Evolutionary conservation across 164 flowering plant genomes (phyloP), one percentile per base, ranked within the genome.

Genomic region (Liquidambar formosana): DNA sequence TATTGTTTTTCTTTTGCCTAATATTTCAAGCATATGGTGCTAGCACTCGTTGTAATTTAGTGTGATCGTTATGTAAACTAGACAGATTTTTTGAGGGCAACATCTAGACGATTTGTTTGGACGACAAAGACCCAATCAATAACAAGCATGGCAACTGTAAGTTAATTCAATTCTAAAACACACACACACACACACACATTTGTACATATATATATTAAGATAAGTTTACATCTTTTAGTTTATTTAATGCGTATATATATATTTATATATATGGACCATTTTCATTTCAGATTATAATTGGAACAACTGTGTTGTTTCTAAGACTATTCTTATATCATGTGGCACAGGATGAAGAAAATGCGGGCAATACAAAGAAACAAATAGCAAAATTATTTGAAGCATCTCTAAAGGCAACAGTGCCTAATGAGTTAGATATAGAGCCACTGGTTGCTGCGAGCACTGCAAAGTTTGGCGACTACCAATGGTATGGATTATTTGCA

Each of bases 381-480:
- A 15, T 96, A 26, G 82, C 86, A 10, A 82, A 82, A 58, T 57
- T 96, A 60, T 86, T 91, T 76, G 86, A 86, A 65, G 75, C 15
- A 4, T 85, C 99, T 3, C 84, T 96, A 43, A 77, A 64, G 73
- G 41, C 59, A 16, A 83, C 93, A 2, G 78, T 89, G 38, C 97
- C 98, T 3, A 79, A 76, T 57, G 91, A 80, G 73, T 14, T 63
- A 19, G 80, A 80, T 64, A 74, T 91, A 10, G 90, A 83, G 64
- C 93, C 99, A 9, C 14, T 82, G 67, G 72, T 93, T 76, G 89
- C 90, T 23, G 72, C 84, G 26, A 85, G 88, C 74, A 69, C 89
- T 38, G 85, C 66, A 26, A 93, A 84, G 63, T 85, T 85, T 78
- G 97, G 94, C 12, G 99, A 95, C 72, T 95, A 95, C 64, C 97